These are phyloP conservation scores for Aspergillus spinulosporus DNA, from an alignment of 2,329 filamentous ascomycete species.

Conservation along the genomic window DNA sequence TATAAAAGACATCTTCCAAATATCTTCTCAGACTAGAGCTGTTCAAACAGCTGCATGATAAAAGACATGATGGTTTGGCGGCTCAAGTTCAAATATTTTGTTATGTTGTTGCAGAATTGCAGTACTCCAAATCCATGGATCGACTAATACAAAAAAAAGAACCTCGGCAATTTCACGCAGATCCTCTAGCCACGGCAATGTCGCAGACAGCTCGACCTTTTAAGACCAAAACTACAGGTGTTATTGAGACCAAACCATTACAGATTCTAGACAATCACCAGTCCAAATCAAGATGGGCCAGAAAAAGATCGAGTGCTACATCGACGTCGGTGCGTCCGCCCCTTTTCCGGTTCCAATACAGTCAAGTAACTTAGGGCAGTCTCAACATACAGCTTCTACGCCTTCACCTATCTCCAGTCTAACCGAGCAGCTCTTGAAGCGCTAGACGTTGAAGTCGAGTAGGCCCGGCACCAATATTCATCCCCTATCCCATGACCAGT, in stretches of 20 bases:
- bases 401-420: background rate
- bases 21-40: too few relatives aligned
- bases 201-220: too few relatives aligned
- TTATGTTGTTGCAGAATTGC: background rate
- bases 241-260: too few relatives aligned
- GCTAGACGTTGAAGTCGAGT: conserved; percentile 67
- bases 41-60: too few relatives aligned
- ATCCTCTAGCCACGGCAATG: too few relatives aligned
- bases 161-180: background rate
- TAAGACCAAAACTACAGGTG: too few relatives aligned
- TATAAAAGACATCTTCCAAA: too few relatives aligned
- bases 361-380: background rate
- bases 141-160: background rate
- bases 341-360: background rate
- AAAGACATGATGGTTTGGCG: too few relatives aligned
- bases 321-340: conserved; percentile 4
- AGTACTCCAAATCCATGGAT: too few relatives aligned
- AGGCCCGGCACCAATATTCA: conserved; percentile 12
- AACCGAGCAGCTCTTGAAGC: conserved; percentile 50
- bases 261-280: too few relatives aligned
- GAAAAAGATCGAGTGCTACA: conserved; percentile 13
- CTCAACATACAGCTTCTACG: conserved; percentile 14
- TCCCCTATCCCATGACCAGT: conserved; percentile 1
- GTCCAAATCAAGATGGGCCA: background rate
- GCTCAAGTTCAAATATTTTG: too few relatives aligned